Base-by-base conservation (phyloP, 495 filamentous ascomycete species). In the Cercophora newfieldiana region DNA sequence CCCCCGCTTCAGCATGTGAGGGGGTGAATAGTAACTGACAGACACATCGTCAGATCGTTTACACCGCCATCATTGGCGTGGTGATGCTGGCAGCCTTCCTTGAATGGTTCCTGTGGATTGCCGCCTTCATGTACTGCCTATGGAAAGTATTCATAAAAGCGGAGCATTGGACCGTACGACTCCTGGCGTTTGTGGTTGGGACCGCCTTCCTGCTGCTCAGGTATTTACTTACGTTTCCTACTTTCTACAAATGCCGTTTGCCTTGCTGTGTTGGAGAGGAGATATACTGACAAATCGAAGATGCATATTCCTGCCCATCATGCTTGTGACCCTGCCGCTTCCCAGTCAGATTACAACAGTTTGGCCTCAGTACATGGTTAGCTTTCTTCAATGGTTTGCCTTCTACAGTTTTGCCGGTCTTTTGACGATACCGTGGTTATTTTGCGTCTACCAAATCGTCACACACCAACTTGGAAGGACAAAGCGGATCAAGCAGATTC, bases 61-160 rank as follows among this genome's bases (percentile, higher is more conserved):
- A 96, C 73, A 87, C 94, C 22, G 82, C 88, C 58, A 90, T 97
- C 71, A 85, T 97, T 59, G 91, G 91, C 49, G 78, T 90, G 22
- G 82, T 97, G 22, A 91, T 97, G 89, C 70, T 93, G 1, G 90
- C 90, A 50, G 95, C 95, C 1, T 82, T 92, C 25, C 83, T 97
- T 22, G 95, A 99, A 79, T 98, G 95, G 95, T 86, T 97, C 56
- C 85, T 99, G 4, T 97, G 93, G 91, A 85, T 97, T 50, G 88
- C 88, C 26, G 93, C 95, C 10, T 97, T 99, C 72, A 73, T 97
- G 61, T 97, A 97, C 78, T 97, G 95, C 71, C 80, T 98, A 1
- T 77, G 86, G 67, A 96, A 97, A 71, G 93, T 94, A 8, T 97
- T 89, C 71, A 81, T 87, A 63, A 99, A 99, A 76, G 94, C 95